These are phyloP conservation scores for Diplocarpon mali DNA, from an alignment of 2,329 filamentous ascomycete species.

Conservation along the genomic window DNA sequence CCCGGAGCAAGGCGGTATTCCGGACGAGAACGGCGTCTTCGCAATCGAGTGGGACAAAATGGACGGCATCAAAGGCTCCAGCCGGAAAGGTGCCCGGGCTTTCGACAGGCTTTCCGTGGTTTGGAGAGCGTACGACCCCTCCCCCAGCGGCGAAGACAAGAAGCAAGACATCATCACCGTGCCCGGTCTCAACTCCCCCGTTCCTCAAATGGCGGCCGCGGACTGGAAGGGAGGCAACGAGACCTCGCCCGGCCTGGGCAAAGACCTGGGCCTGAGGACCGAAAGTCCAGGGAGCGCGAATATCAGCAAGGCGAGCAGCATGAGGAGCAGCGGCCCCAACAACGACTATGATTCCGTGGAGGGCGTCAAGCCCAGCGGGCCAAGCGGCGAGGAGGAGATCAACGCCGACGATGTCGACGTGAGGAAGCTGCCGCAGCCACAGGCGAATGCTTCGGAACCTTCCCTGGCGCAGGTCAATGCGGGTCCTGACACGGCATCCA, in stretches of 20 bases:
- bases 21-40: conserved; percentile 60
- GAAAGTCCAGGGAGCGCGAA: conserved; percentile 53
- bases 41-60: conserved; percentile 66
- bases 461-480: conserved; percentile 16
- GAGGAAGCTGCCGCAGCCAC: conserved; percentile 16
- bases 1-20: conserved; percentile 52
- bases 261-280: conserved; percentile 56
- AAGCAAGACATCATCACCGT: conserved; percentile 44
- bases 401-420: conserved; percentile 11
- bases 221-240: conserved; percentile 59
- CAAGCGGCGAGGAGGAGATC: conserved; percentile 21
- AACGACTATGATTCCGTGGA: conserved; percentile 16
- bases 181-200: conserved; percentile 53
- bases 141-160: conserved; percentile 11
- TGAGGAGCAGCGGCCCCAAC: conserved; percentile 32
- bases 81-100: conserved; percentile 67
- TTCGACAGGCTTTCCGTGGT: conserved; percentile 77
- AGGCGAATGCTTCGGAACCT: conserved; percentile 13
- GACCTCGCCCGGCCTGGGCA: conserved; percentile 40
- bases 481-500: conserved; percentile 22
- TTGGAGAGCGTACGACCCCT: conserved; percentile 47
- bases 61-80: conserved; percentile 90
- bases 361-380: conserved; percentile 20
- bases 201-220: conserved; percentile 54
- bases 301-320: conserved; percentile 63